Evolutionary conservation across 805 yeast genomes (phyloP).

Genomic region (Myxozyma neotropica): DNA sequence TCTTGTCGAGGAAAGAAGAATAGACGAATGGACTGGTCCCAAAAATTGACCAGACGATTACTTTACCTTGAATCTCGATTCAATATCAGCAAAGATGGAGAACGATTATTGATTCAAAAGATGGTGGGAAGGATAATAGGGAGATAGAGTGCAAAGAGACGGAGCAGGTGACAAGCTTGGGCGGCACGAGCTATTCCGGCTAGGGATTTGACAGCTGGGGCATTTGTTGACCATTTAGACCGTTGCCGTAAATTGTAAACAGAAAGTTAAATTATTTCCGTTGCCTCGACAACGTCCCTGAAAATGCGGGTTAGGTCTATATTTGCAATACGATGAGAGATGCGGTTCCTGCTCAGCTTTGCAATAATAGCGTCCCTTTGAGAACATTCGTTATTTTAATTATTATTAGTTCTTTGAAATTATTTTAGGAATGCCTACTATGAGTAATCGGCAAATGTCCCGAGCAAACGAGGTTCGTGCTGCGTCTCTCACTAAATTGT

Average conservation of each 20-base stretch:
- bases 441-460: background rate
- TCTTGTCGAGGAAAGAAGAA: background rate
- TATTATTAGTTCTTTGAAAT: background rate
- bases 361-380: no score
- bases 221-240: slow-evolving; percentile 1
- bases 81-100: no score
- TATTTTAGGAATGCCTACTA: background rate
- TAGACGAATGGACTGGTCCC: background rate
- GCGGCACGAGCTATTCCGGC: background rate
- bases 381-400: background rate
- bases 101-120: no score
- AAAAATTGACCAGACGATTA: background rate
- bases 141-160: background rate
- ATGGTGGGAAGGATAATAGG: no score
- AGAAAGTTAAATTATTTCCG: background rate
- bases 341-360: no score
- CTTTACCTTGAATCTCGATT: no score
- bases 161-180: background rate
- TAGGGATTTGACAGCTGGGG: background rate
- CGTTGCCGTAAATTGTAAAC: slow-evolving; percentile 8
- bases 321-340: background rate
- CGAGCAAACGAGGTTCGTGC: background rate
- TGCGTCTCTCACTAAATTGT: background rate
- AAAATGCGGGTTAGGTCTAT: background rate
- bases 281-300: slow-evolving; percentile 8